Base-by-base conservation (phyloP, 2,329 filamentous ascomycete genomes). In the Fusarium sambucinum region DNA sequence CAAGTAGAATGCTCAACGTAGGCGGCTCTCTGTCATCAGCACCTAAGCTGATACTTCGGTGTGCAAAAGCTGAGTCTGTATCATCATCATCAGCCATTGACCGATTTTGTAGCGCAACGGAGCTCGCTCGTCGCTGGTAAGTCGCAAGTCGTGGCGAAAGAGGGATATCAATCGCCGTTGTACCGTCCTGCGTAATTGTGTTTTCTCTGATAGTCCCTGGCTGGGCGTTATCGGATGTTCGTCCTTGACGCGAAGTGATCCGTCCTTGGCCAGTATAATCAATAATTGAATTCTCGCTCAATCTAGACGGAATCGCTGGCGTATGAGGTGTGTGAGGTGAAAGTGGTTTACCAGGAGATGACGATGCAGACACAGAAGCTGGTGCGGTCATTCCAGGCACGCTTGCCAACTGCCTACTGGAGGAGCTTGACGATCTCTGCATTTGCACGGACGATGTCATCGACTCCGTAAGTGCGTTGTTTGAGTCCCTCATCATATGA, bases 281-380 rank as follows among this genome's bases (percentile, higher is more conserved):
- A 37, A 79, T 79, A 32, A 96, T 93, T 52, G 92, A 96, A 75
- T 96, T 94, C 66, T 96, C 93, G 75, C 93, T 97, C 23, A 99
- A 82, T n/a, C 96, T 88, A 10, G 94, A 97, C 21, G 95, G 95
- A 29, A 98, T 93, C 13, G 94, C 94, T 6, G 96, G 96, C 1
- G 94, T 97, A 75, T 98, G 94, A 2, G 94, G 93, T 1, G 93
- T 97, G 75, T 95, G 93, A 12, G 92, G 94, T 4, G 93, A 97
- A 19, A 96, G 87, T 1, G 94, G 93, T 74, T 97, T 97, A 58
- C 92, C 93, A 2, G 94, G 94, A 12, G 94, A 97, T 1, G 94
- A 95, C 1, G 93, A 95, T 13, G 90, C 90, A 6, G 94, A 97
- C 68, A 93, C 84, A 1, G 92, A 93, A 6, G 90, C 91, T 1